These are phyloP conservation scores for Phyllachora maydis DNA, from an alignment of 2,329 filamentous ascomycete genomes.

Conservation along the genomic window DNA sequence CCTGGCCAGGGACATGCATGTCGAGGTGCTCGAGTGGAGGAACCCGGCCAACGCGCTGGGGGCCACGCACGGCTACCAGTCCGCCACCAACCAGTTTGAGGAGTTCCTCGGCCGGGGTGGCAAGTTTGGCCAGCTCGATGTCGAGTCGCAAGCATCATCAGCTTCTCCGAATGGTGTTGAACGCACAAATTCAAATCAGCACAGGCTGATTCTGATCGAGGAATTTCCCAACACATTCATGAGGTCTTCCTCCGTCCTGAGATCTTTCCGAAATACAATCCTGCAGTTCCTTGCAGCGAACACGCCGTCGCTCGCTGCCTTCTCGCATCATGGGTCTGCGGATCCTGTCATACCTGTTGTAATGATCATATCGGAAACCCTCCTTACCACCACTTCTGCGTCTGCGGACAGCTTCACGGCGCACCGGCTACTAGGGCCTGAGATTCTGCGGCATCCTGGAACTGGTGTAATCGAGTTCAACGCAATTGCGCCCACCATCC, in stretches of 20 bases:
- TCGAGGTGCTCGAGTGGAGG: conserved; percentile 74
- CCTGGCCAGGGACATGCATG: conserved; percentile 56
- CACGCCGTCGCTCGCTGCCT: conserved; percentile 31
- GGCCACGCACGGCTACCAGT: conserved; percentile 40
- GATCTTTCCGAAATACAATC: conserved; percentile 55
- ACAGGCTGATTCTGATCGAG: conserved; percentile 51
- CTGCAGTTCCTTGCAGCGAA: conserved; percentile 53
- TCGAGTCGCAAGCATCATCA: conserved; percentile 6
- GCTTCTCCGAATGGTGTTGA: too few species aligned
- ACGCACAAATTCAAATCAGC: conserved; percentile 3
- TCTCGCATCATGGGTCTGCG: conserved; percentile 16
- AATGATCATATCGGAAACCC: conserved; percentile 79
- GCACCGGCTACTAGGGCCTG: conserved; percentile 70
- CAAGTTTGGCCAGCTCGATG: conserved; percentile 40
- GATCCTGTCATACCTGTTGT: conserved; percentile 51
- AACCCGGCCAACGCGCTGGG: conserved; percentile 49
- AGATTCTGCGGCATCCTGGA: conserved; percentile 64
- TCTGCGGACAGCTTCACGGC: conserved; percentile 84
- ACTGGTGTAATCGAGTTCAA: conserved; percentile 82
- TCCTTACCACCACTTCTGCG: conserved; percentile 68
- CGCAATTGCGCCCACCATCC: conserved; percentile 64
- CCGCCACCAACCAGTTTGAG: conserved; percentile 65
- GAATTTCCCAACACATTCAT: conserved; percentile 65
- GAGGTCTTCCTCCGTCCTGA: conserved; percentile 39
- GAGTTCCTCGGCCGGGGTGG: conserved; percentile 74